phyloP scores from a whole-genome alignment of 1,139 yeast species.

The Kodamaea sp. region DNA sequence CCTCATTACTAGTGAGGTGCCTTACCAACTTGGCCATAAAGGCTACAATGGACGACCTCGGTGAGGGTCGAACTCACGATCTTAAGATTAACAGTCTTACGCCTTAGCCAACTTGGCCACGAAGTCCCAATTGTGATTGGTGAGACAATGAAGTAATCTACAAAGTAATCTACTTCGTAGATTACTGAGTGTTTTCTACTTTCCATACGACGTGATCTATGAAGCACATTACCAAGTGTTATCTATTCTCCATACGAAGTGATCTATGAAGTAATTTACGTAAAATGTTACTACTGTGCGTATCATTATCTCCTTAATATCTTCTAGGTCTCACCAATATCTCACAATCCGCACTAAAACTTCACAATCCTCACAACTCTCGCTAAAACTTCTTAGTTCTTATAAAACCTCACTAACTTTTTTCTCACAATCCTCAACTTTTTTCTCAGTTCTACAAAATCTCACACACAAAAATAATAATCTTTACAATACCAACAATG shows the following conservation, averaged over 20 bases:
- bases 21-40: slow-evolving; percentile 30
- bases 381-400: too few species aligned
- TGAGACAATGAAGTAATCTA: too few species aligned
- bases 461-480: neutral
- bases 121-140: slow-evolving; percentile 15
- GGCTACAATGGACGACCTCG: slow-evolving; percentile 30
- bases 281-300: too few species aligned
- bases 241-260: too few species aligned
- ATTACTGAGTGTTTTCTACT: too few species aligned
- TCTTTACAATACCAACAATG: slow-evolving; percentile 22
- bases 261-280: too few species aligned
- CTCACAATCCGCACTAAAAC: too few species aligned
- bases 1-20: slow-evolving; percentile 90
- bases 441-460: neutral
- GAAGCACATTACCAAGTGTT: too few species aligned
- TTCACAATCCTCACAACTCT: too few species aligned
- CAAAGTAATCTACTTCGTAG: neutral
- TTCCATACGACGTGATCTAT: too few species aligned
- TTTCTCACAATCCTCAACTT: neutral
- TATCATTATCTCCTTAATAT: too few species aligned
- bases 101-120: slow-evolving; percentile 27
- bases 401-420: neutral
- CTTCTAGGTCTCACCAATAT: too few species aligned
- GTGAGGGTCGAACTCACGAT: slow-evolving; percentile 48
- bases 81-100: slow-evolving; percentile 52